Conservation (phyloP, 257 asterid species). For the Plantago ovata region DNA sequence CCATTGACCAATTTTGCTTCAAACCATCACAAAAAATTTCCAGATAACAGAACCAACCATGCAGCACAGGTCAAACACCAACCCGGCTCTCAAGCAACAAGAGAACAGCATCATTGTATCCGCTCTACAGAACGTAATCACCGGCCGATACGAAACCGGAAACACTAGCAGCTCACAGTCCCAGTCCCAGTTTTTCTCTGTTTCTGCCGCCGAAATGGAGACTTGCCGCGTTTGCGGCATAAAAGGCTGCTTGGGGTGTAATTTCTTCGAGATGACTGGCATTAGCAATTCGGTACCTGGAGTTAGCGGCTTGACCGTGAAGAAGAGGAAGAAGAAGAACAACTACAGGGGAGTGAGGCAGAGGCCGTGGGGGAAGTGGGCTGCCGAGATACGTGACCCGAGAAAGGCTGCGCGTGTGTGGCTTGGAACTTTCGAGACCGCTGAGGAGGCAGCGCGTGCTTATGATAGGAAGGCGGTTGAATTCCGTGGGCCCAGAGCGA, state of each 20-base stretch:
- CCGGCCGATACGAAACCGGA: no score
- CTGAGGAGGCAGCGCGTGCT: constrained; percentile 84
- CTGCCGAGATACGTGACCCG: constrained; percentile 86
- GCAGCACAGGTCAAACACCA: no score
- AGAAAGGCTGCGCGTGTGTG: constrained; percentile 80
- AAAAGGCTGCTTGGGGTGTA: constrained; percentile 69
- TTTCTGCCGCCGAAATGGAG: constrained; percentile 32
- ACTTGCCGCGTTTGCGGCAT: constrained; percentile 57
- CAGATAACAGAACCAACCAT: no score
- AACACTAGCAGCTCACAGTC: no score
- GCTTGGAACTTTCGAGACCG: constrained; percentile 84
- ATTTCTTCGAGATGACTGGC: constrained; percentile 34
- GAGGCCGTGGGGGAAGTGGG: constrained; percentile 98
- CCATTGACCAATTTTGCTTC: no score
- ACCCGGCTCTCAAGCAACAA: no score
- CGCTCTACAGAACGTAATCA: no score
- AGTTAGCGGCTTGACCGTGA: neutral
- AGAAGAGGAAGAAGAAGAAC: constrained; percentile 50
- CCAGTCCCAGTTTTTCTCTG: constrained; percentile 29
- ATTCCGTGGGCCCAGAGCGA: constrained; percentile 86
- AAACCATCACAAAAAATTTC: no score
- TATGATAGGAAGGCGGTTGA: constrained; percentile 82
- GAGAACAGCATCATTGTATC: no score
- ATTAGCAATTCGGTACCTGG: neutral
- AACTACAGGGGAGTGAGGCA: constrained; percentile 88